phyloP scores from a whole-genome alignment of 2,329 filamentous ascomycete species.

The Pseudocercospora cruenta region DNA sequence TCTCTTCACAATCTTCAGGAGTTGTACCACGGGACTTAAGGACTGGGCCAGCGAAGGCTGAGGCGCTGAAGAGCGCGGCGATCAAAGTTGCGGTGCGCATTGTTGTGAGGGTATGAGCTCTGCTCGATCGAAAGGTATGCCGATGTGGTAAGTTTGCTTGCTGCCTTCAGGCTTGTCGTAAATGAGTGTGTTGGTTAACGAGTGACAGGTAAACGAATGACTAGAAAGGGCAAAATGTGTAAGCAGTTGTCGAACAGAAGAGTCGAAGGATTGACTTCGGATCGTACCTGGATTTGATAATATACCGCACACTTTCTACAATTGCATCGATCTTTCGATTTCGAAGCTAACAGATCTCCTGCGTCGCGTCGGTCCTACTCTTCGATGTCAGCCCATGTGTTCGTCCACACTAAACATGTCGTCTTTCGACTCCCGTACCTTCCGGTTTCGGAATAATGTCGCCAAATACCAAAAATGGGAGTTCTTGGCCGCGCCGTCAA shows the following conservation, averaged over 20 bases:
- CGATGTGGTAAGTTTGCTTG: neutral
- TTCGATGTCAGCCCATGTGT: neutral
- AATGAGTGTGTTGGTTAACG: conserved; percentile 9
- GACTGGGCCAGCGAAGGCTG: conserved; percentile 12
- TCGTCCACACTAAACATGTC: neutral
- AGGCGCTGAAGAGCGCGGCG: conserved; percentile 16
- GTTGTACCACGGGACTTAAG: neutral
- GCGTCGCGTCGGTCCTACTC: neutral
- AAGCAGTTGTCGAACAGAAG: neutral
- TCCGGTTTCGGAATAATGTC: conserved; percentile 23
- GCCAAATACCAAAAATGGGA: conserved; percentile 4
- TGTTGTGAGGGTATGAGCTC: neutral
- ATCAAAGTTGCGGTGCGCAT: conserved; percentile 3
- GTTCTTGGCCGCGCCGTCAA: conserved; percentile 1
- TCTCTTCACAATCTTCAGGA: neutral
- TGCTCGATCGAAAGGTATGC: neutral
- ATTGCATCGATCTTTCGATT: neutral
- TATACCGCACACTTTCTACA: conserved; percentile 7
- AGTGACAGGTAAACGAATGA: conserved; percentile 15
- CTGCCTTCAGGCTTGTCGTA: neutral
- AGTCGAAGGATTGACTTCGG: neutral
- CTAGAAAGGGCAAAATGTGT: conserved; percentile 6
- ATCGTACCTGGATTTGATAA: conserved; percentile 14
- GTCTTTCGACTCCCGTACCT: too few relatives aligned
- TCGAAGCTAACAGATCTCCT: conserved; percentile 2